These are phyloP conservation scores for Lanzia echinophila DNA, from an alignment of 2,329 filamentous ascomycete genomes.

Conservation along the genomic window DNA sequence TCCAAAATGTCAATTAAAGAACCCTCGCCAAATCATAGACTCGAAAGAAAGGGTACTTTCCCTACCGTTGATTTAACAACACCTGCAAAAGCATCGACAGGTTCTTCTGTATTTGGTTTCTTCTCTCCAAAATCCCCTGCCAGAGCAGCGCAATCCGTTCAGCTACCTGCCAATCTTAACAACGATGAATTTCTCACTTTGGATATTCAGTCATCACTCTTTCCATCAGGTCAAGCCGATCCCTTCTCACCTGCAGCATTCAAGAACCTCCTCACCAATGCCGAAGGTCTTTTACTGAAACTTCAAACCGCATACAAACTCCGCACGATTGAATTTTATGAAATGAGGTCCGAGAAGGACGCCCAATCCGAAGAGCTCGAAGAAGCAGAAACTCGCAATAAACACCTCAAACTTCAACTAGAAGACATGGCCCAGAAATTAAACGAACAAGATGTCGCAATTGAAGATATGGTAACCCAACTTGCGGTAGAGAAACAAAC, in stretches of 20 bases:
- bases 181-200: slow-evolving; percentile 50
- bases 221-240: slow-evolving; percentile 42
- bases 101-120: slow-evolving; percentile 20
- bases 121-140: slow-evolving; percentile 25
- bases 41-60: slow-evolving; percentile 19
- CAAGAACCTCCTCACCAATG: slow-evolving; percentile 55
- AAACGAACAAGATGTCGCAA: slow-evolving; percentile 46
- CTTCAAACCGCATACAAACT: slow-evolving; percentile 54
- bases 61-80: slow-evolving; percentile 10
- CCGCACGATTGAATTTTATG: slow-evolving; percentile 43
- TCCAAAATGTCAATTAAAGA: slow-evolving; percentile 12
- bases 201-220: slow-evolving; percentile 49
- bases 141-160: slow-evolving; percentile 13
- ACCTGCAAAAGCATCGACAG: slow-evolving; percentile 11
- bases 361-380: slow-evolving; percentile 49
- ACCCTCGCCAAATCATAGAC: slow-evolving; percentile 16
- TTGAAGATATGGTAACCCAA: slow-evolving; percentile 44
- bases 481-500: slow-evolving; percentile 44
- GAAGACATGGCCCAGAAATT: slow-evolving; percentile 51
- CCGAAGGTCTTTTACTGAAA: slow-evolving; percentile 46
- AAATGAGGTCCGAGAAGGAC: slow-evolving; percentile 47
- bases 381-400: slow-evolving; percentile 46
- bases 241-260: slow-evolving; percentile 52
- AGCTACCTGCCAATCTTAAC: slow-evolving; percentile 21
- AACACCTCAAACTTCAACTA: slow-evolving; percentile 52